Evolutionary conservation across 495 filamentous ascomycete species (phyloP).

Genomic region (Xylaria venustula): DNA sequence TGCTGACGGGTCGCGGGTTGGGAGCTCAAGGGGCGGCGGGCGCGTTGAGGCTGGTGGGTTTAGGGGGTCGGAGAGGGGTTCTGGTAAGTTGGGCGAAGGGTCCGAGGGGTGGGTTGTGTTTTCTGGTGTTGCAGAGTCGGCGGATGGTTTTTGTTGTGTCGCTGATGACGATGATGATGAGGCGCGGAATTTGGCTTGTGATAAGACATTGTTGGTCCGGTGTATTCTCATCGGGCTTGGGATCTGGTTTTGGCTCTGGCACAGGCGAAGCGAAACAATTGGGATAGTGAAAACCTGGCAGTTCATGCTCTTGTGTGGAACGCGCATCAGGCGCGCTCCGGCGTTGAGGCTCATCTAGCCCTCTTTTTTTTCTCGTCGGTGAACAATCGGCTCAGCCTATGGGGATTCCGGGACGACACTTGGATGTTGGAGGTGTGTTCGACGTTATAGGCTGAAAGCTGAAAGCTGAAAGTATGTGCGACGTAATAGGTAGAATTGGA

Average conservation of each 20-base stretch:
- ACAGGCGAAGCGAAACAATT: not conserved
- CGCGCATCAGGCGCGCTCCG: constrained; percentile 13
- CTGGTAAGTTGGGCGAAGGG: constrained; percentile 9
- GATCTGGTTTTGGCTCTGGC: not conserved
- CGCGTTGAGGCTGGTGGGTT: constrained; percentile 62
- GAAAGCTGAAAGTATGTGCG: no score
- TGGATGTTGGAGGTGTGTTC: no score
- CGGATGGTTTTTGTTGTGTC: not conserved
- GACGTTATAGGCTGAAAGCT: no score
- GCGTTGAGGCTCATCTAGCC: constrained; percentile 11
- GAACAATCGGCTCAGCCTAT: not conserved
- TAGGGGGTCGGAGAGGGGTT: constrained; percentile 25
- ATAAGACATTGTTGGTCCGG: not conserved
- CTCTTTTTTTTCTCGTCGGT: not conserved
- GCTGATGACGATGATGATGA: constrained; percentile 6
- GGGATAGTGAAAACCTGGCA: not conserved
- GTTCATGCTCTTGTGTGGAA: not conserved
- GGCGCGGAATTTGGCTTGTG: not conserved
- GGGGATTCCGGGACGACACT: not conserved
- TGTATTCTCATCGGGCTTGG: no score
- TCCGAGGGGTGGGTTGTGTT: not conserved
- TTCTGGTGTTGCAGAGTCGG: not conserved
- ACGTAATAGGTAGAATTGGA: no score
- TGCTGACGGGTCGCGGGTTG: constrained; percentile 35
- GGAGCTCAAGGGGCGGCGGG: constrained; percentile 57